Base-by-base conservation (phyloP, 768 basidiomycete species). In the Lyophyllum atratum region DNA sequence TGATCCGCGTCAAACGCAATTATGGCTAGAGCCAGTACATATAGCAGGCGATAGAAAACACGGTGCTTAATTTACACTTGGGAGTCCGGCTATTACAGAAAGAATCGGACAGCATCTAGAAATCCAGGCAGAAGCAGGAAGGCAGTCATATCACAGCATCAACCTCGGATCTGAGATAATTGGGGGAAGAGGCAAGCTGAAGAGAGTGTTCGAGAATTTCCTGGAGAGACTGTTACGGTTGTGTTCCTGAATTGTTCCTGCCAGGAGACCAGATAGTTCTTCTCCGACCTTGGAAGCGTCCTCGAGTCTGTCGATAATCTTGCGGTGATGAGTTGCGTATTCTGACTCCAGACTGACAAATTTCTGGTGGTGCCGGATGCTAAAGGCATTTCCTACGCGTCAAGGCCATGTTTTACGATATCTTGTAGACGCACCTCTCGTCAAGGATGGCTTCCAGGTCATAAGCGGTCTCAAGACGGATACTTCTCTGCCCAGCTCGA, bases 291-390 rank as follows among this genome's bases (percentile, higher is more conserved):
- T 74, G 49, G 72, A 68, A 53, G 80, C 68, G 17, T 79, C 78
- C 37, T 81, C 79, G 58, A 80, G 71, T 19, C 70, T 70, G 46
- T 65, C 61, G 47, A 74, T 65, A 39, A 84, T 69, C 28, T 74
- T 69, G 42, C 73, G 71, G 55, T 79, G 74, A 52, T 75, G 72
- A 24, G 58, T 67, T 34, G 79, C 73, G 60, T 86, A 87, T 52
- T 80, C 78, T 52, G 77, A 75, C 62, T 86, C 83, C 17, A 87
- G 74, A 52, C 78, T 76, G 28, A 87, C 77, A 28, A 89, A 67
- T 14, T 59, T 67, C 62, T 86, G 83, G 67, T 82, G 85, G 61
- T 82, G 77, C 19, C 60, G 67, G 40, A 75, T 74, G 52, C 87
- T 89, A 56, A 45, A 11, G 51, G 33, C 14, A 25, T 44, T 34